Conservation (phyloP, 345 rosid genomes). For the Excoecaria agallocha region DNA sequence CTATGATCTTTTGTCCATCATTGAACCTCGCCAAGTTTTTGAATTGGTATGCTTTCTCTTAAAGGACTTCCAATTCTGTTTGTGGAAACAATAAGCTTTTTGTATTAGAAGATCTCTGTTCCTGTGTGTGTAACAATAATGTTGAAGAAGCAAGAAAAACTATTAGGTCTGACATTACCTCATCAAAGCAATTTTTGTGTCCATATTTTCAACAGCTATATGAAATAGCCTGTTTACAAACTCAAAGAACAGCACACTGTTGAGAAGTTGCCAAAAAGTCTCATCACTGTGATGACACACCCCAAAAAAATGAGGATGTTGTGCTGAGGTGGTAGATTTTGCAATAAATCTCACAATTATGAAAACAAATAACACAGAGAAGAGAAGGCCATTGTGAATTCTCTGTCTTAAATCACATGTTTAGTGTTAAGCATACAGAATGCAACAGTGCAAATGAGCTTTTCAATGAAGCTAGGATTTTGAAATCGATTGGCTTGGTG, state of each 20-base stretch:
- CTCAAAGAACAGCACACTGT: not conserved
- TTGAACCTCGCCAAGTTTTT: slow-evolving; percentile 97
- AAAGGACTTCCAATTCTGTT: not conserved
- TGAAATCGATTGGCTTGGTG: not conserved
- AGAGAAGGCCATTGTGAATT: not conserved
- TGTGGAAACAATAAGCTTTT: not conserved
- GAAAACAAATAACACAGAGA: not conserved
- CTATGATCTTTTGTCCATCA: slow-evolving; percentile 86
- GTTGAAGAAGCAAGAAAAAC: not conserved
- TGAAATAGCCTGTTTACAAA: not conserved
- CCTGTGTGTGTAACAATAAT: not conserved
- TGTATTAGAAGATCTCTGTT: not conserved
- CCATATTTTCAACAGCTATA: not conserved
- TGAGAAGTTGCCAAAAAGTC: not conserved
- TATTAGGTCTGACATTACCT: not conserved
- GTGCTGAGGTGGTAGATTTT: not conserved
- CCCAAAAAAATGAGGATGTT: not conserved
- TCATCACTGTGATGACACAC: not conserved
- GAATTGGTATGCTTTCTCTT: slow-evolving; percentile 69
- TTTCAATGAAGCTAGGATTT: not conserved
- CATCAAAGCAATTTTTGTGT: not conserved
- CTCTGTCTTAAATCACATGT: not conserved
- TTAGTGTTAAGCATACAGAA: not conserved
- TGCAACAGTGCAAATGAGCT: not conserved
- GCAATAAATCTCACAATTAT: not conserved